Percentiles rank a stretch among this genome's conserved stretches.
Conservation (phyloP, 345 rosid genomes). For the Eucalyptus dawsonii region DNA sequence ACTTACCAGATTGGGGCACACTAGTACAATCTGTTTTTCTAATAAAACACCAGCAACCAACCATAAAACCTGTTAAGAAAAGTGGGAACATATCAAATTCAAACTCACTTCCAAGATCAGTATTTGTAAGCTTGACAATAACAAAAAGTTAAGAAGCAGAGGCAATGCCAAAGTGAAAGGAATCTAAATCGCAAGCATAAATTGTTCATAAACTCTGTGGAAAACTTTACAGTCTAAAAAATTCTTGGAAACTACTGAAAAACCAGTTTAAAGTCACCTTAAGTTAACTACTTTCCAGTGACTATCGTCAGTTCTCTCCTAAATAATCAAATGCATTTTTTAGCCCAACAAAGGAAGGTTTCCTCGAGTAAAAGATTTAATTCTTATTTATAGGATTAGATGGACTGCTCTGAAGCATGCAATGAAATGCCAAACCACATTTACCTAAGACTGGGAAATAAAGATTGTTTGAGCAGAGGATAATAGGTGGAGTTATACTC, state of each 20-base stretch:
- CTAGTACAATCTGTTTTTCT: slow-evolving; percentile 77
- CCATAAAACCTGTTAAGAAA: slow-evolving; percentile 56
- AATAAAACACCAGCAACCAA: slow-evolving; percentile 74
- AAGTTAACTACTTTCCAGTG: background rate
- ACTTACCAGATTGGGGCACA: slow-evolving; percentile 92
- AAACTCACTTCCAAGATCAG: background rate
- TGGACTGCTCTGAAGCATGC: background rate
- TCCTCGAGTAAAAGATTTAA: background rate
- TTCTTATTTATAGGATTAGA: background rate
- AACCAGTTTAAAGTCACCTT: background rate
- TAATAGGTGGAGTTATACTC: background rate
- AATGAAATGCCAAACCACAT: background rate
- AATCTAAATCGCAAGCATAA: background rate
- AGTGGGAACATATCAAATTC: background rate
- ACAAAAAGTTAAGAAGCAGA: background rate
- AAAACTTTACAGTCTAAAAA: background rate
- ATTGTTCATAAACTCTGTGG: background rate
- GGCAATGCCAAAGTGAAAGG: background rate
- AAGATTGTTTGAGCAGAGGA: background rate
- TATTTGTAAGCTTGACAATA: background rate
- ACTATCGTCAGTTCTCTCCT: background rate
- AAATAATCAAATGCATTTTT: background rate
- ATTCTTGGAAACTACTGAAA: background rate
- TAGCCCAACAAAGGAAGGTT: background rate
- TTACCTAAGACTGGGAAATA: background rate